Evolutionary conservation across 495 filamentous ascomycete species (phyloP), one percentile per base, ranked within the genome.

Genomic region (Penicillium bialowiezense): DNA sequence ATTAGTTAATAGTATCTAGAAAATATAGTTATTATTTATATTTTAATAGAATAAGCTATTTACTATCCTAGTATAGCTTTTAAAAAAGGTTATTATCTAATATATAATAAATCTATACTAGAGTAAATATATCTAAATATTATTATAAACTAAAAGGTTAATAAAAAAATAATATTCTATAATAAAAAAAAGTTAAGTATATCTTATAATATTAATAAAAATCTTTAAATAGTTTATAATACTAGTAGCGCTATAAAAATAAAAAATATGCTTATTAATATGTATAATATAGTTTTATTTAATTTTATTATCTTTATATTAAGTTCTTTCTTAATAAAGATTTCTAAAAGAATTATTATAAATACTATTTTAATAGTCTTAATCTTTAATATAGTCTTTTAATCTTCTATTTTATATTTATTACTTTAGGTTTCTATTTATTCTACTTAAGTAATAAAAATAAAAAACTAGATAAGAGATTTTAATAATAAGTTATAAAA

Each of bases 171-270:
- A 60, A 53, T 9, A 36, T 54, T 26, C 12, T 18, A 26, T n/a
- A 34, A 39, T 24, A 62, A 39, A 24, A 31, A 14, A 19, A 44
- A 31, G 51, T 50, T 12, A 59, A 63, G 32, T 45, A 63, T 49
- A 59, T 63, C 34, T 24, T 63, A 18, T 38, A 63, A 39, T 63
- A 42, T 46, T 12, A 38, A 45, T 47, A 54, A 47, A 47, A 34
- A 31, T 51, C 41, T 9, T 43, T 63, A 15, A 47, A 50, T 42
- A 42, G 49, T 19, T 43, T 47, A 29, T 51, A 38, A 33, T 63
- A 63, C 26, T 39, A 63, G 41, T 41, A 63, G 29, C 47, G 39
- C 20, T 63, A 57, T 35, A 59, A 24, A n/a, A 63, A 63, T 42
- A 28, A 52, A 7, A 63, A 59, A 17, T 50, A 48, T 17, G 60